phyloP scores from a whole-genome alignment of 2,329 filamentous ascomycete species.

The Clarireedia paspali region DNA sequence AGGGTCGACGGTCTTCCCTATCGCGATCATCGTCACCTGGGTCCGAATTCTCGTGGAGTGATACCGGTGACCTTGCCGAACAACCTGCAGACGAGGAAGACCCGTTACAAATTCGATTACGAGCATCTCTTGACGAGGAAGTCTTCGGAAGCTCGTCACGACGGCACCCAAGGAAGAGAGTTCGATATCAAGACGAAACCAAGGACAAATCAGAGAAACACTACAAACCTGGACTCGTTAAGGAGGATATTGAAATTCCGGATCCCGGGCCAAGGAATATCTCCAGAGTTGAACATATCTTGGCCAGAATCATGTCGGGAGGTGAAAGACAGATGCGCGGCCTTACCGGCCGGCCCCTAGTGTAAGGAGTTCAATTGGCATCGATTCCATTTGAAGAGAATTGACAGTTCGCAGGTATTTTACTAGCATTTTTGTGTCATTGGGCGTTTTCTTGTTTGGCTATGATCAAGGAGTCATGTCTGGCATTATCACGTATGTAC shows the following conservation, averaged over 20 bases:
- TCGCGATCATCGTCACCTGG: slow-evolving; percentile 49
- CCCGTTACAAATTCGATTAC: slow-evolving; percentile 64
- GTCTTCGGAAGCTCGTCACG: slow-evolving; percentile 43
- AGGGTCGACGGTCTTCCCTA: slow-evolving; percentile 35
- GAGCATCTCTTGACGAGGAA: slow-evolving; percentile 56
- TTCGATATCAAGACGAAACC: slow-evolving; percentile 52
- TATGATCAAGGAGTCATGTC: slow-evolving; percentile 92
- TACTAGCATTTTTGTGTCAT: slow-evolving; percentile 81
- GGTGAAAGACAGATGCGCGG: slow-evolving; percentile 73
- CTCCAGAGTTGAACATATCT: slow-evolving; percentile 57
- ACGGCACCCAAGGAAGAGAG: slow-evolving; percentile 50
- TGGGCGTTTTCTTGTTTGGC: slow-evolving; percentile 82
- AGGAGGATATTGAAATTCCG: slow-evolving; percentile 79
- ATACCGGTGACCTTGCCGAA: slow-evolving; percentile 91
- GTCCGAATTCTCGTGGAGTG: slow-evolving; percentile 79
- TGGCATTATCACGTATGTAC: slow-evolving; percentile 54
- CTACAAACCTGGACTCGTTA: slow-evolving; percentile 38
- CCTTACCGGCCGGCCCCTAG: slow-evolving; percentile 88
- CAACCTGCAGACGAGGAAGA: slow-evolving; percentile 80
- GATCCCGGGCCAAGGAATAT: slow-evolving; percentile 55
- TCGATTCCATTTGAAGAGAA: not conserved
- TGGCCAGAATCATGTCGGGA: slow-evolving; percentile 82
- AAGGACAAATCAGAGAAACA: slow-evolving; percentile 36
- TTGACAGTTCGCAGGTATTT: slow-evolving; percentile 60
- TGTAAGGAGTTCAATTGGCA: slow-evolving; percentile 49